Evolutionary conservation across 192 early-diverging fungal genomes (phyloP).

Genomic region (Pilaira anomala): DNA sequence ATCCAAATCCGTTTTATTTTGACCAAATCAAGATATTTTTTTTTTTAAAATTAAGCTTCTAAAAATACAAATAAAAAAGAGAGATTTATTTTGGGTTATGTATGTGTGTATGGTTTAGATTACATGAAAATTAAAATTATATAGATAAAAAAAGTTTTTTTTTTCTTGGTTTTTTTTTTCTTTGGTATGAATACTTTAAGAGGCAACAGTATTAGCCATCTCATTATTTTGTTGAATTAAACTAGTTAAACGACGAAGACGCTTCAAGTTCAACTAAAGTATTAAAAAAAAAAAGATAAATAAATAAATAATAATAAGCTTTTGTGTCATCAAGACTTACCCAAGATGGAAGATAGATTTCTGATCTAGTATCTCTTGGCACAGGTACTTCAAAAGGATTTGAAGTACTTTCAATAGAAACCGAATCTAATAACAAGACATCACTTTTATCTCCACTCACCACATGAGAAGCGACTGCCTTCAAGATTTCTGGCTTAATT

Average conservation of each 20-base stretch:
- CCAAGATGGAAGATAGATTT: constrained; percentile 22
- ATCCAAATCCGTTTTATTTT: no score
- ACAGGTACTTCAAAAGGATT: constrained; percentile 56
- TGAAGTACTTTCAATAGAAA: constrained; percentile 53
- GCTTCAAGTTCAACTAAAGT: constrained; percentile 21
- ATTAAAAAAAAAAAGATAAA: background rate
- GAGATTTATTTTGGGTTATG: no score
- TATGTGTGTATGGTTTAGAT: no score
- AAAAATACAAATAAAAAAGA: no score
- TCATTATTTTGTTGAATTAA: constrained; percentile 13
- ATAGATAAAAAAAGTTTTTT: no score
- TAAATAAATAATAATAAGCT: background rate
- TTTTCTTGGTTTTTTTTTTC: no score
- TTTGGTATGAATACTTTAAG: no score
- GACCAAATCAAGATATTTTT: no score
- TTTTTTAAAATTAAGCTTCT: no score
- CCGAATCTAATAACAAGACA: constrained; percentile 83
- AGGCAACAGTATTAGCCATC: no score
- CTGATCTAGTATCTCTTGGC: constrained; percentile 8
- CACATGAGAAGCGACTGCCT: constrained; percentile 83
- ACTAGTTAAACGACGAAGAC: constrained; percentile 17
- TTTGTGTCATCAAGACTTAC: no score
- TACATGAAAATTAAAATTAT: no score
- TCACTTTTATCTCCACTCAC: constrained; percentile 87
- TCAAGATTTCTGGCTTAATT: constrained; percentile 84